These are phyloP conservation scores for Kwoniella shandongensis DNA, from an alignment of 768 basidiomycete genomes.

Conservation along the genomic window DNA sequence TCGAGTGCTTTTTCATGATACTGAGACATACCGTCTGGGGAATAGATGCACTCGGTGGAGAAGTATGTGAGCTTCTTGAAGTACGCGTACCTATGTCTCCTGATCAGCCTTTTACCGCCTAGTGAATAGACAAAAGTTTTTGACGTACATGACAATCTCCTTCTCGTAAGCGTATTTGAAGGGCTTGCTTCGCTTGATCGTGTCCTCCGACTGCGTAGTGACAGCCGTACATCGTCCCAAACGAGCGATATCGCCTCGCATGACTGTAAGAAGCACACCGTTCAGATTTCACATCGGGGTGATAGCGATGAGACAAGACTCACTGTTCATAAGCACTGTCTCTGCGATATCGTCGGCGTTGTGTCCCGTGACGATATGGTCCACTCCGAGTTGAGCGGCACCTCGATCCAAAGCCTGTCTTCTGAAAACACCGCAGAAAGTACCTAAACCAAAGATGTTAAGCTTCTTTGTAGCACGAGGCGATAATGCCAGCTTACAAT, in stretches of 20 bases:
- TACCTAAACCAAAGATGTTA: slow-evolving; percentile 55
- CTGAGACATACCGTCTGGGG: slow-evolving; percentile 65
- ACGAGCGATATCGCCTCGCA: slow-evolving; percentile 95
- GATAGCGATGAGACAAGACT: slow-evolving; percentile 48
- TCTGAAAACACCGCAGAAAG: slow-evolving; percentile 97
- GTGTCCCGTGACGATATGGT: slow-evolving; percentile 98
- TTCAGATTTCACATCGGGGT: slow-evolving; percentile 4
- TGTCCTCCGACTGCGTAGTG: slow-evolving; percentile 93
- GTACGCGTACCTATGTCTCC: slow-evolving; percentile 80
- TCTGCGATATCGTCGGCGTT: slow-evolving; percentile 99
- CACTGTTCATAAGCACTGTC: slow-evolving; percentile 98
- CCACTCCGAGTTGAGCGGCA: slow-evolving; percentile 79
- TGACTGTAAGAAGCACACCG: too few relatives aligned
- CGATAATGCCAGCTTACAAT: slow-evolving; percentile 60
- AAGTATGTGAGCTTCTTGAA: slow-evolving; percentile 99
- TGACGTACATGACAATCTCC: slow-evolving; percentile 91
- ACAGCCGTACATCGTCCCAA: slow-evolving; percentile 91
- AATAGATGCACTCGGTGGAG: slow-evolving; percentile 98
- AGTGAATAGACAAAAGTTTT: neutral
- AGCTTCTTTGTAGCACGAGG: neutral
- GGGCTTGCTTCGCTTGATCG: slow-evolving; percentile 95
- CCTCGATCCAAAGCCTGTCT: slow-evolving; percentile 95
- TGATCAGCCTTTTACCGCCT: neutral
- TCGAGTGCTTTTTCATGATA: neutral
- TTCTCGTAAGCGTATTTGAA: slow-evolving; percentile 99